Evolutionary conservation across 1,284 basidiomycete genomes (phyloP).

Genomic region (Somion occarium): DNA sequence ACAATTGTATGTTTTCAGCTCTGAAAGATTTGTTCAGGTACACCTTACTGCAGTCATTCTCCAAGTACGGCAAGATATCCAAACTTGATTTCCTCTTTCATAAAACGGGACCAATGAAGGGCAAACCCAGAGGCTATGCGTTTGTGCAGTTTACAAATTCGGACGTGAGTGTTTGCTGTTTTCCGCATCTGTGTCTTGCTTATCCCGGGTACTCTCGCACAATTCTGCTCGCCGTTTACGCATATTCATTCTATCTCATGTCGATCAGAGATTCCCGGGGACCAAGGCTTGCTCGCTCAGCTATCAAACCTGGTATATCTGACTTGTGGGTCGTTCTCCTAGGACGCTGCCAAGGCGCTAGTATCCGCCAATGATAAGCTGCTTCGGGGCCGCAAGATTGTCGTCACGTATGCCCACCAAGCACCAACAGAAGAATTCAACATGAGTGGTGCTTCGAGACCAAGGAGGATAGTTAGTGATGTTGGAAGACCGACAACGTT

Average conservation of each 20-base stretch:
- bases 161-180: conserved; percentile 60
- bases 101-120: conserved; percentile 83
- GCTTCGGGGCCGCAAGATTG: conserved; percentile 80
- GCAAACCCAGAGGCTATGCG: conserved; percentile 93
- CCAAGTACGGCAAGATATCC: conserved; percentile 86
- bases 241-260: conserved; percentile 1
- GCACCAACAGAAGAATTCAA: conserved; percentile 47
- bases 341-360: conserved; percentile 87
- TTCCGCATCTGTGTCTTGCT: conserved; percentile 29
- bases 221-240: conserved; percentile 13
- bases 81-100: conserved; percentile 96
- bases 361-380: conserved; percentile 74
- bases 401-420: conserved; percentile 87
- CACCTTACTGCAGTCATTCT: conserved; percentile 83
- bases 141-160: conserved; percentile 83
- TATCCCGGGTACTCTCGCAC: conserved; percentile 42
- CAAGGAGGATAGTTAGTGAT: conserved; percentile 49
- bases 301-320: background rate
- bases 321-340: conserved; percentile 3
- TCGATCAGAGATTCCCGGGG: background rate
- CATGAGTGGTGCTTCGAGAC: conserved; percentile 11
- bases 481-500: conserved; percentile 78
- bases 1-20: background rate
- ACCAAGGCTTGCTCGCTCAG: background rate
- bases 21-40: conserved; percentile 45